Evolutionary conservation across 2,329 filamentous ascomycete genomes (phyloP), one percentile per base, ranked within the genome.

Genomic region (Tolypocladium sp.): DNA sequence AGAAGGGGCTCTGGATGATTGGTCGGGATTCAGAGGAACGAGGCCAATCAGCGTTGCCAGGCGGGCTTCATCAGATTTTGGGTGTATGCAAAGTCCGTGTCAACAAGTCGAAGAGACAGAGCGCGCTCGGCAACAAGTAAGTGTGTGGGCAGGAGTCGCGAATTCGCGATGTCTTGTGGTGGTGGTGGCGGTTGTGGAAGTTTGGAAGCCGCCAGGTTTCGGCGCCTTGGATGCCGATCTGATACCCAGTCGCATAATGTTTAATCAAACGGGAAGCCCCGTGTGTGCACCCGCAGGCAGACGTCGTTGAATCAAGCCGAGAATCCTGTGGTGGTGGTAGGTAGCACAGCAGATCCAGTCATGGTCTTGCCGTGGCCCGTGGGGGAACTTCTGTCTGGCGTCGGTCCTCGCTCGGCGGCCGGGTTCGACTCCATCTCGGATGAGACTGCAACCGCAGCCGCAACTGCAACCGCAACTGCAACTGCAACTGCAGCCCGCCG

Each of bases 351-450:
- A 49, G 22, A 8, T 20, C 44, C 25, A 49, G 25, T 12, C 44
- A 27, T 9, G 44, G 22, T 42, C 22, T 46, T 25, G 44, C 44
- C 44, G 44, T 25, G 44, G 13, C 13, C 27, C 27, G 46, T 30
- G 27, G 25, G 46, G 52, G 56, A 58, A 56, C 56, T 60, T 60
- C 42, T 60, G 59, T 37, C 33, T 15, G 25, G 52, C 56, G 38
- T 58, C 59, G 56, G 59, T 46, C 42, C 52, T 55, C 17, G 27
- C 59, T 58, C 59, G 56, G 59, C 51, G 56, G 33, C 46, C 41
- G 56, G 27, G 25, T 53, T 37, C 30, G 46, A 5, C 27, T 20
- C 46, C 46, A 20, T 51, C 46, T 51, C 27, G 46, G 25, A 51
- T 30, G 46, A 51, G 25, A 20, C 46, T 10, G n/a, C 30, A 7